phyloP scores from a whole-genome alignment of 2,329 filamentous ascomycete genomes.

The Pyricularia pennisetigena region DNA sequence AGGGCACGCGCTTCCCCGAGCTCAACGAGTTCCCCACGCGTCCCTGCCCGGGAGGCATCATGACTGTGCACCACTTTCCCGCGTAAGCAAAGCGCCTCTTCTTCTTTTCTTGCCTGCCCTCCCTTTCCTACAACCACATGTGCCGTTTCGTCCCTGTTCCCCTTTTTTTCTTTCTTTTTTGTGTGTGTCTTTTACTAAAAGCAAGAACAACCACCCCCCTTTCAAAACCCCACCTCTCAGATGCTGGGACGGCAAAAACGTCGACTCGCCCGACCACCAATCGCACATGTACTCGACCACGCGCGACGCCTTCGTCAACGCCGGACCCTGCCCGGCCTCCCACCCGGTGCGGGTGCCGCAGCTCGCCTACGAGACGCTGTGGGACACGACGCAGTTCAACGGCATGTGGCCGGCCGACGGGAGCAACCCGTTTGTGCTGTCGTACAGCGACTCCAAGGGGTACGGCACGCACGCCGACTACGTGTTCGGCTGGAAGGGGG shows the following conservation, averaged over 20 bases:
- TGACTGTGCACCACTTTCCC: constrained; percentile 30
- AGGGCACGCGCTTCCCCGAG: constrained; percentile 28
- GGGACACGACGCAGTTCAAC: constrained; percentile 28
- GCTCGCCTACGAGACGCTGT: constrained; percentile 33
- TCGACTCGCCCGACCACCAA: constrained; percentile 41
- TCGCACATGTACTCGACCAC: constrained; percentile 20
- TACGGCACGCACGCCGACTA: constrained; percentile 22
- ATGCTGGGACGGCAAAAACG: constrained; percentile 52
- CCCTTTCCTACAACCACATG: not conserved
- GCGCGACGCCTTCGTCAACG: constrained; percentile 15
- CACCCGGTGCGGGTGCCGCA: constrained; percentile 21
- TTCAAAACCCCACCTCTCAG: constrained; percentile 3
- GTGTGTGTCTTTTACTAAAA: constrained; percentile 15
- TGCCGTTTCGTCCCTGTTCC: not conserved
- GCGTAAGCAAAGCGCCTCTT: constrained; percentile 10
- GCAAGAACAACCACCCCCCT: no score
- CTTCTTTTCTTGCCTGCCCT: no score
- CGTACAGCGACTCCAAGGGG: constrained; percentile 15
- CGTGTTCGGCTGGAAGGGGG: constrained; percentile 24
- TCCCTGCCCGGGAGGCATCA: constrained; percentile 29
- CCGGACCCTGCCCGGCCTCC: constrained; percentile 15
- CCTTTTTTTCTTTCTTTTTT: constrained; percentile 8
- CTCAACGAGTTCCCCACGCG: constrained; percentile 26
- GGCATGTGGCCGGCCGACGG: constrained; percentile 25
- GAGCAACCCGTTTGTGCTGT: constrained; percentile 18